phyloP scores from a whole-genome alignment of 2,329 filamentous ascomycete genomes.

The Cytospora chrysosperma region DNA sequence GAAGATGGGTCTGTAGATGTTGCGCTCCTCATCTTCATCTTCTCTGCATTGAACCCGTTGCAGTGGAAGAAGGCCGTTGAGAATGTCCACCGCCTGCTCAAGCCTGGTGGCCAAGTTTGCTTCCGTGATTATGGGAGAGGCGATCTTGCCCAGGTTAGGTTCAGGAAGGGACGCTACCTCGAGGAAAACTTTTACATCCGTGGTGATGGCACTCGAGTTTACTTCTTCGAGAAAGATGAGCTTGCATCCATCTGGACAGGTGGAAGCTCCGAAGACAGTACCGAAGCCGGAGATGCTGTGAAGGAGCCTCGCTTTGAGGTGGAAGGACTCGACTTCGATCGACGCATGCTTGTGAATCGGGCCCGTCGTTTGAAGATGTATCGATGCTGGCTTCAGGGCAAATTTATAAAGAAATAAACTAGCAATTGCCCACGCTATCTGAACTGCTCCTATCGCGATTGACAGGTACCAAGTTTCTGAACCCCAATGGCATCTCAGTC shows the following conservation, averaged over 20 bases:
- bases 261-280: slow-evolving; percentile 31
- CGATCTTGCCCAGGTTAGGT: slow-evolving; percentile 92
- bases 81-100: slow-evolving; percentile 80
- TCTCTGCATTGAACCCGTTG: slow-evolving; percentile 80
- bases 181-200: slow-evolving; percentile 97
- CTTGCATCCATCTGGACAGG: slow-evolving; percentile 75
- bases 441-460: background rate
- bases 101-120: slow-evolving; percentile 87
- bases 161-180: slow-evolving; percentile 92
- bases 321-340: slow-evolving; percentile 77
- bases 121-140: slow-evolving; percentile 97
- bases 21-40: slow-evolving; percentile 94
- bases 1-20: slow-evolving; percentile 81
- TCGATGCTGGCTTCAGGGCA: slow-evolving; percentile 89
- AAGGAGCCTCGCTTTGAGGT: slow-evolving; percentile 60
- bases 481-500: no score
- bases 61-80: slow-evolving; percentile 82
- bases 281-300: slow-evolving; percentile 30
- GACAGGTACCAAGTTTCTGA: background rate
- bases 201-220: slow-evolving; percentile 92
- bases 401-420: slow-evolving; percentile 67
- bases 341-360: slow-evolving; percentile 87
- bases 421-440: background rate
- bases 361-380: slow-evolving; percentile 96
- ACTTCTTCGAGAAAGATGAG: slow-evolving; percentile 92